Evolutionary conservation across 2,329 filamentous ascomycete species (phyloP).

Genomic region (Fusarium nurragi): DNA sequence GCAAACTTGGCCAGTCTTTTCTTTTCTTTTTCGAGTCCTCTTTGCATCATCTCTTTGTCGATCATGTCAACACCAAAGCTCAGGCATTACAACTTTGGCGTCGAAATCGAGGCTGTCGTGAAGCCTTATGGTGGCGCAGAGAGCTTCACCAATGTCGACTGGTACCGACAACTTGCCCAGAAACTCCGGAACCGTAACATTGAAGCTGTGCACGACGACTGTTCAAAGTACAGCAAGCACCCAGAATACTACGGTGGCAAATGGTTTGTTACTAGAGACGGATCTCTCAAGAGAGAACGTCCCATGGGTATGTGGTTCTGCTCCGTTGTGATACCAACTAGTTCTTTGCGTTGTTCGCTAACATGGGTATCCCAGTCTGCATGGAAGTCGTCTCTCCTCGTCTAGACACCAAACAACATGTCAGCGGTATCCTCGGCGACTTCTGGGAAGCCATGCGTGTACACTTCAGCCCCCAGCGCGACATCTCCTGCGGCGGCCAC

Average conservation of each 20-base stretch:
- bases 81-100: constrained; percentile 53
- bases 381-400: constrained; percentile 55
- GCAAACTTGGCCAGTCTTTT: constrained; percentile 1
- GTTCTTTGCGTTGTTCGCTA: constrained; percentile 12
- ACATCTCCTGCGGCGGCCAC: constrained; percentile 52
- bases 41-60: constrained; percentile 2
- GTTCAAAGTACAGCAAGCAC: constrained; percentile 53
- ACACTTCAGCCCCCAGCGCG: constrained; percentile 51
- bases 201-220: constrained; percentile 51
- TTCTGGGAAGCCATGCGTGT: constrained; percentile 56
- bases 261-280: constrained; percentile 55
- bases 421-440: constrained; percentile 49
- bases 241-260: constrained; percentile 55
- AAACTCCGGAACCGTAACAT: constrained; percentile 53
- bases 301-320: constrained; percentile 47
- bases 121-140: constrained; percentile 51
- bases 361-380: constrained; percentile 45
- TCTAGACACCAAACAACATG: constrained; percentile 48
- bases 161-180: constrained; percentile 53
- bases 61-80: constrained; percentile 38
- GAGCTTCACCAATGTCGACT: constrained; percentile 52
- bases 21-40: constrained; percentile 16
- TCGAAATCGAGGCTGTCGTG: constrained; percentile 53
- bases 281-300: constrained; percentile 51
- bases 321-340: background rate